Base-by-base conservation (phyloP, 495 filamentous ascomycete species). In the Xylaria curta region DNA sequence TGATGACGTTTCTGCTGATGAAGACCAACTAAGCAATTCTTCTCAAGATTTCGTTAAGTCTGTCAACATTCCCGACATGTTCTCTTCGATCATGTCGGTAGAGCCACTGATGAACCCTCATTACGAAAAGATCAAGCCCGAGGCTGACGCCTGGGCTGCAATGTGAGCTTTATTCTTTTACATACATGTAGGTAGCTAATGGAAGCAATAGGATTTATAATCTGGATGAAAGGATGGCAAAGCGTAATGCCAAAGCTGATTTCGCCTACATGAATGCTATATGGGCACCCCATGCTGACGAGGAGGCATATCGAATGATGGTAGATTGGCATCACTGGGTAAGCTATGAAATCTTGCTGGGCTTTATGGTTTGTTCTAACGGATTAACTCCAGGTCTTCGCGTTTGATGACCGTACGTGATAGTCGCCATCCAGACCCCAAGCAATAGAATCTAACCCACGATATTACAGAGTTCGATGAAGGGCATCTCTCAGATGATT, bases 311-410 rank as follows among this genome's bases (percentile, higher is more conserved):
- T 13, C 67, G 67, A 12, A 62, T 61, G 53, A 49, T 61, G 54
- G 28, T 69, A 13, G 67, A 69, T 26, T 69, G 67, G 67, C n/a
- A 61, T 69, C 36, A 60, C 31, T 69, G 67, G 67, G 65, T 67
- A 56, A 26, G 65, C 28, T 15, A 46, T 26, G 21, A 12, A 1
- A 46, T 26, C 9, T 46, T 5, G 42, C 3, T 19, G 3, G 6
- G 19, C 6, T 17, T 21, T 28, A 44, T 24, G 19, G 26, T 6
- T 6, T 12, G 0, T 44, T 9, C 60, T 63, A 44, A 63, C 60
- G 13, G 9, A 26, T 2, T 3, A n/a, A 44, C 2, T 47, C 2
- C 3, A 66, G 63, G 66, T 59, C 3, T 68, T 68, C 21, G 51
- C 38, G 3, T 68, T 68, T 46, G 66, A 68, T 21, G 66, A 68